Evolutionary conservation across 2,329 filamentous ascomycete genomes (phyloP).

Genomic region (Fusarium torulosum): DNA sequence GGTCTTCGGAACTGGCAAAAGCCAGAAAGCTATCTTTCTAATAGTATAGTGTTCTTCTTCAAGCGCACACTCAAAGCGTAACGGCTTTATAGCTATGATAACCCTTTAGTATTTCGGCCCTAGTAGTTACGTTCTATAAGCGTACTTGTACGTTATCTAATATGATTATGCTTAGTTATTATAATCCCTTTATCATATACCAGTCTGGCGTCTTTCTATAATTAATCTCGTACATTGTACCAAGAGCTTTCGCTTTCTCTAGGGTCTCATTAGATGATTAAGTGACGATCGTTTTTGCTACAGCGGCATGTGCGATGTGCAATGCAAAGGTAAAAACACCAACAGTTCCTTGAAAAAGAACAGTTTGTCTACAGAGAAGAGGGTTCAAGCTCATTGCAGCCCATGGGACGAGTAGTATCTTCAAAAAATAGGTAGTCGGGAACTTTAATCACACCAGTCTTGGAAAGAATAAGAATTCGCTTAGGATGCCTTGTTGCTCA

Average conservation of each 20-base stretch:
- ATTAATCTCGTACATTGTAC: neutral
- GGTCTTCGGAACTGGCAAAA: too few species aligned
- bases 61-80: too few species aligned
- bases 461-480: neutral
- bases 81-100: too few species aligned
- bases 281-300: neutral
- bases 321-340: constrained; percentile 3
- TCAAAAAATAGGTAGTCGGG: neutral
- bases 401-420: neutral
- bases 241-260: neutral
- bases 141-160: too few species aligned
- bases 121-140: too few species aligned
- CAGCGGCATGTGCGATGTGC: neutral
- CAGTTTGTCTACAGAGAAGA: neutral
- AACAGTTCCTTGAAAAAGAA: neutral
- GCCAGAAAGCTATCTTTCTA: too few species aligned
- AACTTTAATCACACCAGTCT: neutral
- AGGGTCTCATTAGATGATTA: neutral
- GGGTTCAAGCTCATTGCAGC: neutral
- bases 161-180: too few species aligned
- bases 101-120: too few species aligned
- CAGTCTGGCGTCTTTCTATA: neutral
- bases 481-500: neutral
- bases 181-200: too few species aligned
- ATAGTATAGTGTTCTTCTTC: too few species aligned